phyloP scores from a whole-genome alignment of 805 yeast species.

The Ogataea henricii region DNA sequence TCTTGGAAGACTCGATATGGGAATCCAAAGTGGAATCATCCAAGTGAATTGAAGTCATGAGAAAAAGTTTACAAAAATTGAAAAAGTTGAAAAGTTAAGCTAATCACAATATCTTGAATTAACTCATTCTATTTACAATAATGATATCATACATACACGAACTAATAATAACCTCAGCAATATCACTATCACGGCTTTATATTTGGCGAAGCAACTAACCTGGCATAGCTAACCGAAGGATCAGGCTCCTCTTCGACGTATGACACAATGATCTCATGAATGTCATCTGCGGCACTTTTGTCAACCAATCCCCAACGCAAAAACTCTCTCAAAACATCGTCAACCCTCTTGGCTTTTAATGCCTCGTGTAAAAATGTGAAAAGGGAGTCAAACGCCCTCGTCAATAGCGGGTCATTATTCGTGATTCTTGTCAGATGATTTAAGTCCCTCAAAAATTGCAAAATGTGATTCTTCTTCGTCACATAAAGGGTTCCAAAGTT shows the following conservation, averaged over 20 bases:
- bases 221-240: neutral
- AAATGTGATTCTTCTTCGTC: conserved; percentile 21
- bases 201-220: neutral
- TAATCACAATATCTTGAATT: too few relatives aligned
- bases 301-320: conserved; percentile 7
- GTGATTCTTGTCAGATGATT: conserved; percentile 23
- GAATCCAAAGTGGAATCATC: conserved; percentile 20
- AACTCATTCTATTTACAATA: conserved; percentile 7
- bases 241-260: neutral
- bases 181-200: too few relatives aligned
- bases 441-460: conserved; percentile 25
- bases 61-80: neutral
- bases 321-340: conserved; percentile 11
- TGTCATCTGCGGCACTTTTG: conserved; percentile 1
- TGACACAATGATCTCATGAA: neutral
- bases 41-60: neutral
- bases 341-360: conserved; percentile 9
- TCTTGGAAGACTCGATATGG: conserved; percentile 79
- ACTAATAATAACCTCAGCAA: neutral
- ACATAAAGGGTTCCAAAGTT: conserved; percentile 23
- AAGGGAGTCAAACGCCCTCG: conserved; percentile 23
- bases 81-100: too few relatives aligned
- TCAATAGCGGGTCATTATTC: conserved; percentile 9
- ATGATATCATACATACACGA: conserved; percentile 1
- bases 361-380: conserved; percentile 19